Conservation (phyloP, 1,139 yeast genomes). For the Diutina rugosa region DNA sequence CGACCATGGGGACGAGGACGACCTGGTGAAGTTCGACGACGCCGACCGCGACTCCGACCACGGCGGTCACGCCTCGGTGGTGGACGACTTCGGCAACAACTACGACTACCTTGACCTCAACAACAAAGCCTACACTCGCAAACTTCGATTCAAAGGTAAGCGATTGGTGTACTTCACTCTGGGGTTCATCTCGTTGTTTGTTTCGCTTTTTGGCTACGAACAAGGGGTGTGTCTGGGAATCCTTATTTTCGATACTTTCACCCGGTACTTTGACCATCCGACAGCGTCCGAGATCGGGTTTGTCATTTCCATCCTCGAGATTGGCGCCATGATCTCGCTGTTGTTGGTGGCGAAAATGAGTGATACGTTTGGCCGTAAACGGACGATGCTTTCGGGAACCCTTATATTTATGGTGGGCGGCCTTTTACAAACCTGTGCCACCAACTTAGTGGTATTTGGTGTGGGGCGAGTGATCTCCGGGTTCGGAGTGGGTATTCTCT, state of each 20-base stretch:
- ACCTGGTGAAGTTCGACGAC: neutral
- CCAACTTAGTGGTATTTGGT: constrained; percentile 28
- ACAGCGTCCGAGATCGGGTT: constrained; percentile 34
- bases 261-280: constrained; percentile 32
- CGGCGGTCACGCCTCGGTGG: neutral
- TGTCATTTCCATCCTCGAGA: constrained; percentile 37
- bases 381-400: constrained; percentile 37
- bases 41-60: neutral
- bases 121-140: constrained; percentile 19
- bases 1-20: neutral
- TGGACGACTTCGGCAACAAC: constrained; percentile 22
- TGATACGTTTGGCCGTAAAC: constrained; percentile 22
- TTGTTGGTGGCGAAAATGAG: constrained; percentile 13
- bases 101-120: constrained; percentile 28
- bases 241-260: constrained; percentile 31
- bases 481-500: constrained; percentile 38
- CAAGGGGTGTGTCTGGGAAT: constrained; percentile 3
- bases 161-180: constrained; percentile 59
- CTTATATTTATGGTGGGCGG: constrained; percentile 39
- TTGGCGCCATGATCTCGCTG: constrained; percentile 39
- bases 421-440: constrained; percentile 31
- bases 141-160: constrained; percentile 25
- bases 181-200: constrained; percentile 72
- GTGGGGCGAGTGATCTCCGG: constrained; percentile 40
- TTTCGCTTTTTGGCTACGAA: constrained; percentile 29